These are phyloP conservation scores for Xylariaceae sp. DNA, from an alignment of 2,329 filamentous ascomycete species.

Conservation along the genomic window DNA sequence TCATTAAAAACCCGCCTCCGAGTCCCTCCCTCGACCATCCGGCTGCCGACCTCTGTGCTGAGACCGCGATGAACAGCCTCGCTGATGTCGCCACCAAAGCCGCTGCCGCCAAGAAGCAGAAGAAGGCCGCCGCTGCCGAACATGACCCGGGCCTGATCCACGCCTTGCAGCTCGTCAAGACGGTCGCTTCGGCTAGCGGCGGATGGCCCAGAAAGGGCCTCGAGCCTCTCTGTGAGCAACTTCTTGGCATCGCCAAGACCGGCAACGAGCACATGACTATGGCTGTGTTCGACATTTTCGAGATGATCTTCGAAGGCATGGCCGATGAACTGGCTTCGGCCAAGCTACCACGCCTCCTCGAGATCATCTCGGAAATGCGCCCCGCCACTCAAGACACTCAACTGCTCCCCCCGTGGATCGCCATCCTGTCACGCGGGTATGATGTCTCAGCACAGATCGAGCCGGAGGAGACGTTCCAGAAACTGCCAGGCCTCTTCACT, in stretches of 20 bases:
- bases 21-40: conserved; percentile 93
- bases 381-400: conserved; percentile 93
- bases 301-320: conserved; percentile 94
- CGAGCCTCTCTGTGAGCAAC: conserved; percentile 82
- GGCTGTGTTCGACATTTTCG: conserved; percentile 94
- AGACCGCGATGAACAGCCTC: conserved; percentile 80
- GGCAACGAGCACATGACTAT: conserved; percentile 96
- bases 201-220: conserved; percentile 98
- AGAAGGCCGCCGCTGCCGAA: conserved; percentile 55
- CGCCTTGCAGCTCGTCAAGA: conserved; percentile 87
- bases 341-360: conserved; percentile 84
- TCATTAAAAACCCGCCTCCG: conserved; percentile 81
- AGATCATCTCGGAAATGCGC: conserved; percentile 87
- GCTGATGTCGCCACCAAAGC: conserved; percentile 68
- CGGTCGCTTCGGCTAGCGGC: conserved; percentile 78
- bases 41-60: conserved; percentile 92
- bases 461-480: conserved; percentile 87
- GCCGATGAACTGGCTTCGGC: conserved; percentile 79
- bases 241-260: conserved; percentile 83
- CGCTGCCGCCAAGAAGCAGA: conserved; percentile 64
- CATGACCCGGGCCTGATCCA: conserved; percentile 87
- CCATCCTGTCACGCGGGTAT: conserved; percentile 89
- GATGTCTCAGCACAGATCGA: conserved; percentile 88
- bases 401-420: conserved; percentile 92
- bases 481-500: conserved; percentile 79